Percentiles rank a stretch among this genome's conserved stretches.
phyloP scores from a whole-genome alignment of 768 basidiomycete species.

The Kwoniella bestiolae region DNA sequence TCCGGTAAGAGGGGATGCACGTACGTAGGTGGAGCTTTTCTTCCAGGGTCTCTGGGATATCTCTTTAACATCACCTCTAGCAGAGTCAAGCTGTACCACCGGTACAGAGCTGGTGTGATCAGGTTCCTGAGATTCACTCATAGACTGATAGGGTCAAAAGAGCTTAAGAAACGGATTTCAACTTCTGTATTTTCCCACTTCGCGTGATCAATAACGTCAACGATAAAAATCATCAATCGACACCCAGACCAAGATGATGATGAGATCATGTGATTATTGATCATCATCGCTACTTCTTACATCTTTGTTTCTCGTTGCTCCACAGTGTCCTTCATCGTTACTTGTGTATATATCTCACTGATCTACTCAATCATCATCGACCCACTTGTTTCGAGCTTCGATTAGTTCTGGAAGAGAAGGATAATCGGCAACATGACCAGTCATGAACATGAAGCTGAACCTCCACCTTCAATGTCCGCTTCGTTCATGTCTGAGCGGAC shows the following conservation, averaged over 20 bases:
- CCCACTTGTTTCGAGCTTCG: no score
- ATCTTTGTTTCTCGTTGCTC: not conserved
- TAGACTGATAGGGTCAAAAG: not conserved
- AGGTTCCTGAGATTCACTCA: not conserved
- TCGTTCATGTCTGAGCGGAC: conserved; percentile 28
- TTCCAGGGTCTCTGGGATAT: no score
- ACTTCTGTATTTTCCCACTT: not conserved
- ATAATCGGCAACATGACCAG: not conserved
- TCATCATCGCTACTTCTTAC: not conserved
- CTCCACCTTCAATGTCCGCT: conserved; percentile 1
- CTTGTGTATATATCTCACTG: no score
- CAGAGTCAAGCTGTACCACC: no score
- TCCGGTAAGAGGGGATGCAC: not conserved
- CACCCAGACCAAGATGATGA: not conserved
- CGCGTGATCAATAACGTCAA: conserved; percentile 9
- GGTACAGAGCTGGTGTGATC: no score
- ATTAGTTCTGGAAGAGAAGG: not conserved
- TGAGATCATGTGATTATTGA: not conserved
- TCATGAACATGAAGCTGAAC: not conserved
- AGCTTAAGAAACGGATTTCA: no score
- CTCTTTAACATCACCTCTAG: no score
- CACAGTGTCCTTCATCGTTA: no score
- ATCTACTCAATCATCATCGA: no score
- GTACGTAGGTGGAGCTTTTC: conserved; percentile 5
- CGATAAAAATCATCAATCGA: not conserved